Evolutionary conservation across 2,329 filamentous ascomycete species (phyloP).

Genomic region (Pseudocercospora pini-densiflorae): DNA sequence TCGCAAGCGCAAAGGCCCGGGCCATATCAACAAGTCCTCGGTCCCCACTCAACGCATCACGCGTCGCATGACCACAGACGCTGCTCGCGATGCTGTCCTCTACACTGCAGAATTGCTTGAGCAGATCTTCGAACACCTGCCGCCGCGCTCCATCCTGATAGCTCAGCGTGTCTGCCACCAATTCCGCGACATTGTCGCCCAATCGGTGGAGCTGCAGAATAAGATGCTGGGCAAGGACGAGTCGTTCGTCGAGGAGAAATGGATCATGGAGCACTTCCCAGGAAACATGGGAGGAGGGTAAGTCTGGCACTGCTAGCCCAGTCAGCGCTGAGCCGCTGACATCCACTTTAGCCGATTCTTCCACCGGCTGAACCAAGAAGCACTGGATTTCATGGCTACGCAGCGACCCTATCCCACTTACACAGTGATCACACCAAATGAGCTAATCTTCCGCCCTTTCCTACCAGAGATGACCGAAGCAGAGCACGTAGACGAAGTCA

Average conservation of each 20-base stretch:
- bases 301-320: too few relatives aligned
- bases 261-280: background rate
- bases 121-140: constrained; percentile 1
- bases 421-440: too few relatives aligned
- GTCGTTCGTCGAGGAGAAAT: background rate
- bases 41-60: background rate
- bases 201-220: background rate
- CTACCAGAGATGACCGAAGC: too few relatives aligned
- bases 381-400: too few relatives aligned
- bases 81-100: constrained; percentile 7
- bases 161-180: constrained; percentile 10
- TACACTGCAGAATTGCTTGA: constrained; percentile 15
- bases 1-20: background rate
- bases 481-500: too few relatives aligned
- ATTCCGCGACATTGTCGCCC: constrained; percentile 9
- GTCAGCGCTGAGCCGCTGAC: too few relatives aligned
- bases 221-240: background rate
- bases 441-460: too few relatives aligned
- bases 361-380: too few relatives aligned
- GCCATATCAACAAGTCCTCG: background rate
- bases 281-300: too few relatives aligned
- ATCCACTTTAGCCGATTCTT: too few relatives aligned
- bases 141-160: background rate
- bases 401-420: too few relatives aligned
- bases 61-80: background rate